Conservation (phyloP, 1,284 basidiomycete genomes). For the Rhodotorula sp. region DNA sequence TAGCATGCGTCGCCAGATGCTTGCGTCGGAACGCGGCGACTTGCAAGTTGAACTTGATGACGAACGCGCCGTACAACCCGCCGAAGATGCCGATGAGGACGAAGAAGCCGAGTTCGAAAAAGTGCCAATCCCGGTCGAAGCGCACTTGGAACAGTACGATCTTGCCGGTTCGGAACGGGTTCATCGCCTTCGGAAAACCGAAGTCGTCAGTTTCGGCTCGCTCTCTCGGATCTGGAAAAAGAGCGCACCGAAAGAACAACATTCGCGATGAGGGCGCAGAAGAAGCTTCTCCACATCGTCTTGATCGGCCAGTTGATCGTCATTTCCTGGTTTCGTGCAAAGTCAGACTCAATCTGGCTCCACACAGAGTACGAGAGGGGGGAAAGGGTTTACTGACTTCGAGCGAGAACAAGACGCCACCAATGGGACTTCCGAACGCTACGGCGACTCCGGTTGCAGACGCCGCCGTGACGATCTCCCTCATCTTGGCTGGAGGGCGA, state of each 20-base stretch:
- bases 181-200: constrained; percentile 69
- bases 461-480: constrained; percentile 90
- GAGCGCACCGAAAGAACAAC: constrained; percentile 83
- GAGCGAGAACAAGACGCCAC: constrained; percentile 85
- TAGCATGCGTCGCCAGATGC: constrained; percentile 75
- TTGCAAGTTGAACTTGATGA: constrained; percentile 95
- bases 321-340: constrained; percentile 75
- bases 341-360: neutral
- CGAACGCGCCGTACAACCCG: constrained; percentile 92
- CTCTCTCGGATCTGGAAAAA: neutral
- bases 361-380: neutral
- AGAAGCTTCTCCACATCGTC: constrained; percentile 97
- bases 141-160: constrained; percentile 97
- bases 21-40: constrained; percentile 90
- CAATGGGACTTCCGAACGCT: constrained; percentile 95
- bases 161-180: constrained; percentile 96
- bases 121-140: constrained; percentile 97
- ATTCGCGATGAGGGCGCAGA: constrained; percentile 94
- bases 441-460: constrained; percentile 97
- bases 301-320: constrained; percentile 92
- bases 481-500: constrained; percentile 72
- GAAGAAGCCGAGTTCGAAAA: constrained; percentile 89
- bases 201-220: neutral
- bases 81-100: constrained; percentile 93
- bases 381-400: constrained; percentile 53